Conservation (phyloP, 495 filamentous ascomycete genomes). For the Talaromyces stipitatus region DNA sequence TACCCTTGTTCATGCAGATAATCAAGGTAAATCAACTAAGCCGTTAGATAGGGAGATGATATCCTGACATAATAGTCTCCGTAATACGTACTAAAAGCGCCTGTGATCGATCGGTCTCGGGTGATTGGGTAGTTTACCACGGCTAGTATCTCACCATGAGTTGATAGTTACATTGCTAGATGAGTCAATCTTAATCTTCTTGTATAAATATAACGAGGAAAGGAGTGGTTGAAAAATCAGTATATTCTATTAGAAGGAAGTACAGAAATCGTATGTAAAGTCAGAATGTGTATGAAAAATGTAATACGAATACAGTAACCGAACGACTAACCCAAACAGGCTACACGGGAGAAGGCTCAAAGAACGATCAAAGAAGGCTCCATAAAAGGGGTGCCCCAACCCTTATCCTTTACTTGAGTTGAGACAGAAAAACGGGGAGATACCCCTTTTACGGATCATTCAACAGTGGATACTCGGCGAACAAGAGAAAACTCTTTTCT, state of each 20-base stretch:
- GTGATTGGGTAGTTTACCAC: neutral
- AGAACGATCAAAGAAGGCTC: conserved; percentile 3
- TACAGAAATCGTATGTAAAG: neutral
- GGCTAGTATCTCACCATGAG: neutral
- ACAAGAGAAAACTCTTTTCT: neutral
- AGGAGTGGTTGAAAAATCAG: neutral
- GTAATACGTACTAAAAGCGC: neutral
- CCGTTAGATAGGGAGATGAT: neutral
- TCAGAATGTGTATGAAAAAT: neutral
- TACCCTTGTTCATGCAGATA: neutral
- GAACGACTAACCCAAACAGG: neutral
- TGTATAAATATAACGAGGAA: neutral
- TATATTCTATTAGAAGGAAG: neutral
- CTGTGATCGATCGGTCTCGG: neutral
- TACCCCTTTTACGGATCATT: neutral
- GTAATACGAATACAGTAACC: too few species aligned
- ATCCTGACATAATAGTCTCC: neutral
- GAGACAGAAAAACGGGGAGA: neutral
- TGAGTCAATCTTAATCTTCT: neutral
- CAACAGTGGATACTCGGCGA: neutral
- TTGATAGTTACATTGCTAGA: neutral
- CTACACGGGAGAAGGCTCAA: conserved; percentile 2
- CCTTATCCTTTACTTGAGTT: neutral
- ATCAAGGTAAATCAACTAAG: too few species aligned
- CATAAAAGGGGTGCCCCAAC: neutral